These are phyloP conservation scores for Xylariaceae sp. DNA, from an alignment of 2,329 filamentous ascomycete species.

Conservation along the genomic window DNA sequence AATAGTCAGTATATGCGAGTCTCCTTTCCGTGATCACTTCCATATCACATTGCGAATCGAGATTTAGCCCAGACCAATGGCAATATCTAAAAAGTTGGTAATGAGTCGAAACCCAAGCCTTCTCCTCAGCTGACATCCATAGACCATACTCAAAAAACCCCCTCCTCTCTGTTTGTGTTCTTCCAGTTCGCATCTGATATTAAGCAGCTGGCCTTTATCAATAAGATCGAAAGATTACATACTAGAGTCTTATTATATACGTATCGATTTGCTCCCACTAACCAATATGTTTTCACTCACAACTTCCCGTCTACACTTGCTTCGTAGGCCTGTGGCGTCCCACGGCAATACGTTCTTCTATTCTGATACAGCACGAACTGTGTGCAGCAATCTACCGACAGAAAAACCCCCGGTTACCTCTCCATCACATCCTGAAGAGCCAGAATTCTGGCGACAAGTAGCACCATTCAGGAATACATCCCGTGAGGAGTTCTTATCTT, in stretches of 20 bases:
- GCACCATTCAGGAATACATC: constrained; percentile 28
- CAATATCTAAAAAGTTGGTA: background rate
- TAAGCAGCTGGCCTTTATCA: background rate
- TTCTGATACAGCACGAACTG: background rate
- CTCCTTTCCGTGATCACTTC: background rate
- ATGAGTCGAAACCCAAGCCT: background rate
- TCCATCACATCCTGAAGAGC: too few species aligned
- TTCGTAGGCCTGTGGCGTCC: background rate
- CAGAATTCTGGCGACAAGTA: constrained; percentile 34
- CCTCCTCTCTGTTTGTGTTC: too few species aligned
- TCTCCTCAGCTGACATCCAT: background rate
- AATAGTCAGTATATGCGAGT: background rate
- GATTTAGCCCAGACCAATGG: background rate
- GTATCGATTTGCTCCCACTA: background rate
- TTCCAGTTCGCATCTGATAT: background rate
- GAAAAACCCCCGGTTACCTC: too few species aligned
- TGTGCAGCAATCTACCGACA: too few species aligned
- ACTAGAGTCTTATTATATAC: background rate
- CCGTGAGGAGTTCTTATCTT: constrained; percentile 33
- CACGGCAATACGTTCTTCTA: background rate
- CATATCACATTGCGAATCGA: background rate
- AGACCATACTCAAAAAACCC: background rate
- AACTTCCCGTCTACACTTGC: background rate
- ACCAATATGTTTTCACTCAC: constrained; percentile 1
- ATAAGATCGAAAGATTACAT: background rate